Evolutionary conservation across 2,329 filamentous ascomycete species (phyloP).

Genomic region (Coniochaeta prunicola): DNA sequence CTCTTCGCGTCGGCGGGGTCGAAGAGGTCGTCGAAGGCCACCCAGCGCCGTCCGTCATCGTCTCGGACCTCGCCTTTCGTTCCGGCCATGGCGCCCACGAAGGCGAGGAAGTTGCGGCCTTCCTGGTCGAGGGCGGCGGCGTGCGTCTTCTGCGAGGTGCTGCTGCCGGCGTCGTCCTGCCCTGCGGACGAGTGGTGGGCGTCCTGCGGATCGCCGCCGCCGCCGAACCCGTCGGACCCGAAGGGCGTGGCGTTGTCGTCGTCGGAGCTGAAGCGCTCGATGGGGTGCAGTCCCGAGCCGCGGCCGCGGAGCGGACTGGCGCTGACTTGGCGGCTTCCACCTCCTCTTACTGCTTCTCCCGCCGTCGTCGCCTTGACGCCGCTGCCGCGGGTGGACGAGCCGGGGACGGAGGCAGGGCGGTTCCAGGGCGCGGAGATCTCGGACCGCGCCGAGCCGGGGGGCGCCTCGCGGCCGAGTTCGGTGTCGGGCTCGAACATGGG

Average conservation of each 20-base stretch:
- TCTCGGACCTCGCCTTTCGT: constrained; percentile 20
- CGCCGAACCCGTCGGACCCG: constrained; percentile 25
- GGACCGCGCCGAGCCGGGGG: constrained; percentile 8
- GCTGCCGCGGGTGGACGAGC: constrained; percentile 14
- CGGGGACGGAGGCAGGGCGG: neutral
- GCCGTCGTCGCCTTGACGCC: constrained; percentile 23
- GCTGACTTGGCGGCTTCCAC: constrained; percentile 19
- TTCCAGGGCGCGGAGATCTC: constrained; percentile 4
- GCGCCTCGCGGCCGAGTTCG: constrained; percentile 20
- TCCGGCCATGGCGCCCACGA: constrained; percentile 26
- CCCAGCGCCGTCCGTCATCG: constrained; percentile 29
- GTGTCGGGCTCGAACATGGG: constrained; percentile 6
- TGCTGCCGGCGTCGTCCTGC: constrained; percentile 3
- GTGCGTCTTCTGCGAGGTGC: constrained; percentile 22
- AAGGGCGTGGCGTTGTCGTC: constrained; percentile 26
- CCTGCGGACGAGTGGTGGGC: constrained; percentile 7
- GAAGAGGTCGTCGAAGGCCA: constrained; percentile 65
- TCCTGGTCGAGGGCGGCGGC: constrained; percentile 34
- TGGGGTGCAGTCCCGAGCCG: constrained; percentile 25
- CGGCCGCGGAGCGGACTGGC: constrained; percentile 32
- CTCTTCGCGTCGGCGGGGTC: constrained; percentile 44
- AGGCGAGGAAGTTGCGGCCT: constrained; percentile 37
- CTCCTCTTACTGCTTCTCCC: too few relatives aligned
- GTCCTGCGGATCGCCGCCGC: constrained; percentile 21
- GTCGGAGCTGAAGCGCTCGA: constrained; percentile 37